Base-by-base conservation (phyloP, 1,284 basidiomycete species). In the Moesziomyces antarcticus region DNA sequence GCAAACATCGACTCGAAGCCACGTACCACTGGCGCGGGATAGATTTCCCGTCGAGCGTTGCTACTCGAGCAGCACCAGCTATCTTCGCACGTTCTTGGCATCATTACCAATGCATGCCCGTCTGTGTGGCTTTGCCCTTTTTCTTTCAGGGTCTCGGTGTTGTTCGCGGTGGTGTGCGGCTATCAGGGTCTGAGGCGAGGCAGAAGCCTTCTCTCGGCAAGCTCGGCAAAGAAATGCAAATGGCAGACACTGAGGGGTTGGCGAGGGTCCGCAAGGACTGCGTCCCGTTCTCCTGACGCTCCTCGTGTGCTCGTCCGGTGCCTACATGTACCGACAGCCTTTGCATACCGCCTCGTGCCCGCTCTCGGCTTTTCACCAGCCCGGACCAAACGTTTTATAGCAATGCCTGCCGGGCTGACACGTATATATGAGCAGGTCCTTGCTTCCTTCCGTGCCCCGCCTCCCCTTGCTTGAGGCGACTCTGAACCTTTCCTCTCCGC, bases 231-330 rank as follows among this genome's bases (percentile, higher is more conserved):
- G 16, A 37, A n/a, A 33, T 10, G 30, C 11, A 33, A 11, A 33
- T 1, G 30, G 30, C 30, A 33, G 30, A 14, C 16, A 40, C 37
- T 2, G 2, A 18, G 6, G 37, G 18, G 16, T 18, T 16, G 37
- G 16, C 37, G 8, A 18, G 4, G 18, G 14, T 40, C 37, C 37
- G 2, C 37, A n/a, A 5, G 16, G 16, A 40, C 16, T 40, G 14
- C 27, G 27, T 49, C 47, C 47, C 55, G 44, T 37, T 50, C 30
- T 45, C 27, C 47, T 56, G 54, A 47, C 45, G 50, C 46, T 24
- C 13, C 43, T 54, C 10, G 18, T 40, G 37, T 5, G 16, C 18
- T 14, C 37, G 18, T 40, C 37, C 37, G 16, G 16, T 16, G 11
- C 37, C 14, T 40, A 16, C 37, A 18, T 18, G 30, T 33, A 33